phyloP scores from a whole-genome alignment of 139 green algal species.

The Dunaliella primolecta region DNA sequence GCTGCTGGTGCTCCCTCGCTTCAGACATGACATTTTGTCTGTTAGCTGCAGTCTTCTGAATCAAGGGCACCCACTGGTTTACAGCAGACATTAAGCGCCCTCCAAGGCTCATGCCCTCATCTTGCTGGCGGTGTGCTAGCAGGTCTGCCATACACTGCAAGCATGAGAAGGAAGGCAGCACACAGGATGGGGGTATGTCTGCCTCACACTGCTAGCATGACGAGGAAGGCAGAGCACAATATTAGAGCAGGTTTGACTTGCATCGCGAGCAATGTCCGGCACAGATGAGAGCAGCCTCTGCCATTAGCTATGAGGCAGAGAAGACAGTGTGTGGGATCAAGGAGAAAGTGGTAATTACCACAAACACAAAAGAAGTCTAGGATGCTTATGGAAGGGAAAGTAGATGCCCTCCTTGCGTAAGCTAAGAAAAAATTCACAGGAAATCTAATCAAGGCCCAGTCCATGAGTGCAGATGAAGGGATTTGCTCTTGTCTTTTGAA shows the following conservation, averaged over 20 bases:
- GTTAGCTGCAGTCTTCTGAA: neutral
- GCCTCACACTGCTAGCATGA: too few species aligned
- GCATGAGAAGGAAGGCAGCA: too few species aligned
- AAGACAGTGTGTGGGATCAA: neutral
- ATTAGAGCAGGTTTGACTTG: neutral
- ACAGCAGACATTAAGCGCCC: conserved; percentile 5
- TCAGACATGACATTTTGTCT: too few species aligned
- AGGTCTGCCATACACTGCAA: conserved; percentile 41
- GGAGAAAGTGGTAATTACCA: neutral
- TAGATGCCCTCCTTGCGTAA: too few species aligned
- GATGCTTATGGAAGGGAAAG: too few species aligned
- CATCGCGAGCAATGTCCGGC: neutral
- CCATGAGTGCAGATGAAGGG: neutral
- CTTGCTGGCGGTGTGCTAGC: conserved; percentile 30
- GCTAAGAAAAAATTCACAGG: too few species aligned
- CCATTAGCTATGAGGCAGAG: neutral
- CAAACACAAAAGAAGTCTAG: too few species aligned
- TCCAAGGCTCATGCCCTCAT: conserved; percentile 27
- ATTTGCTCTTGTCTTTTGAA: too few species aligned
- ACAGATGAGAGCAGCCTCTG: neutral
- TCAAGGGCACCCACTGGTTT: neutral
- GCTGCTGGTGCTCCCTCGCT: too few species aligned
- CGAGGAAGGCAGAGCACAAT: too few species aligned
- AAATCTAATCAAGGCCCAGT: too few species aligned
- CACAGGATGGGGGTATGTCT: too few species aligned